A percentile compares a stretch with the other conserved stretches of the same genome.
These are phyloP conservation scores for Castanea sativa DNA, from an alignment of 306 rosid genomes.

Conservation along the genomic window DNA sequence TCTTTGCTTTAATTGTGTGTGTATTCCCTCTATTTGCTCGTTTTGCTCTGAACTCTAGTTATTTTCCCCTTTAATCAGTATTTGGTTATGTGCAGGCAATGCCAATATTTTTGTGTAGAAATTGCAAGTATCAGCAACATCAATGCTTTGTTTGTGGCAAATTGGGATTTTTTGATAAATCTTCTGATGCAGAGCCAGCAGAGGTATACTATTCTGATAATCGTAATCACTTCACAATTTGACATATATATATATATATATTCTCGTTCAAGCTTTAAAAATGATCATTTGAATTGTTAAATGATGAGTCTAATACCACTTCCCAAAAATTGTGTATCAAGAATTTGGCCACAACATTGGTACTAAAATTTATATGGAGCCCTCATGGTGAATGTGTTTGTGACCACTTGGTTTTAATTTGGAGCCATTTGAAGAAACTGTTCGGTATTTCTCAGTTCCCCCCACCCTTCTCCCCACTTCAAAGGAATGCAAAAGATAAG, in stretches of 20 bases:
- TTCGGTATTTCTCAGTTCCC: neutral
- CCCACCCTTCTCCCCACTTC: neutral
- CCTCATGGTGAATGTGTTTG: neutral
- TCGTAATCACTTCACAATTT: neutral
- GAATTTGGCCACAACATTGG: neutral
- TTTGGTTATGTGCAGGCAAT: conserved; percentile 42
- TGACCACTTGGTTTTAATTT: neutral
- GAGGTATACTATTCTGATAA: conserved; percentile 45
- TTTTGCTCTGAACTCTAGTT: neutral
- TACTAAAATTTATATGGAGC: neutral
- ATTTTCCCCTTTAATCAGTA: conserved; percentile 12
- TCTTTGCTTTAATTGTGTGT: neutral
- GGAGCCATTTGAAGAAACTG: neutral
- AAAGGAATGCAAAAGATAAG: neutral
- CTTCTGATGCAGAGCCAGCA: conserved; percentile 55
- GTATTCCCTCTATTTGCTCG: conserved; percentile 9
- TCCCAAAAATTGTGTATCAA: neutral
- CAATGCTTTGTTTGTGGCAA: conserved; percentile 69
- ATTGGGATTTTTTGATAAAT: conserved; percentile 63
- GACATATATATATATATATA: too few species aligned
- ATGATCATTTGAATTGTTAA: neutral
- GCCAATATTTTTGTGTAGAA: conserved; percentile 49
- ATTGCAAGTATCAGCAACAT: conserved; percentile 58
- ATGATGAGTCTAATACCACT: neutral
- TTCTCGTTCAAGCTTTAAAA: neutral